Evolutionary conservation across 108 stramenopile genomes (phyloP).

Genomic region (Nitzschia putrida): DNA sequence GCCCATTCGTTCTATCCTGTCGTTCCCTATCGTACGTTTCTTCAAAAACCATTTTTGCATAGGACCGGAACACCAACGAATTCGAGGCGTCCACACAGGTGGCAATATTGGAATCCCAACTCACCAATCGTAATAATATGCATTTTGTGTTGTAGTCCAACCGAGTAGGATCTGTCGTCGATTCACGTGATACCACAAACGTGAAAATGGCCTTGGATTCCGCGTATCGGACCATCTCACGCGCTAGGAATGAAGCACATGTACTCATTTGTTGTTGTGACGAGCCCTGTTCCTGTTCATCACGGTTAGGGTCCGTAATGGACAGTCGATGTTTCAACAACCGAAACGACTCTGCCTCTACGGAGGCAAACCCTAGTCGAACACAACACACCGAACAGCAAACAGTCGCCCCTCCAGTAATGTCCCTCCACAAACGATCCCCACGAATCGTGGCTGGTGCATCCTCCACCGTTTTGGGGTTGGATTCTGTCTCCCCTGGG

Average conservation of each 20-base stretch:
- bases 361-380: constrained; percentile 68
- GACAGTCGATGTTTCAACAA: constrained; percentile 76
- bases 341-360: constrained; percentile 56
- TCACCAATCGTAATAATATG: constrained; percentile 63
- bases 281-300: too few species aligned
- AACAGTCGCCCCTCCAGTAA: constrained; percentile 44
- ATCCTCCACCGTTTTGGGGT: constrained; percentile 14
- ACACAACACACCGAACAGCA: constrained; percentile 59
- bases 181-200: constrained; percentile 48
- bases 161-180: not conserved
- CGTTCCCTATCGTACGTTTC: constrained; percentile 27
- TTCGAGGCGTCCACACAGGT: constrained; percentile 9
- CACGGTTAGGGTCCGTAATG: not conserved
- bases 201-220: constrained; percentile 80
- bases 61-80: constrained; percentile 19
- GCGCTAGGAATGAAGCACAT: constrained; percentile 67
- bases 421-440: constrained; percentile 38
- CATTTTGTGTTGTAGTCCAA: constrained; percentile 7
- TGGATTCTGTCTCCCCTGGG: not conserved
- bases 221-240: constrained; percentile 81
- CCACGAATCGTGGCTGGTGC: constrained; percentile 35
- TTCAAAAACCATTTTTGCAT: constrained; percentile 51
- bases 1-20: not conserved
- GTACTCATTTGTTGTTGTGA: constrained; percentile 24
- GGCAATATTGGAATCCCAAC: constrained; percentile 72